Conservation (phyloP, 257 asterid species). For the Gentiana straminea region DNA sequence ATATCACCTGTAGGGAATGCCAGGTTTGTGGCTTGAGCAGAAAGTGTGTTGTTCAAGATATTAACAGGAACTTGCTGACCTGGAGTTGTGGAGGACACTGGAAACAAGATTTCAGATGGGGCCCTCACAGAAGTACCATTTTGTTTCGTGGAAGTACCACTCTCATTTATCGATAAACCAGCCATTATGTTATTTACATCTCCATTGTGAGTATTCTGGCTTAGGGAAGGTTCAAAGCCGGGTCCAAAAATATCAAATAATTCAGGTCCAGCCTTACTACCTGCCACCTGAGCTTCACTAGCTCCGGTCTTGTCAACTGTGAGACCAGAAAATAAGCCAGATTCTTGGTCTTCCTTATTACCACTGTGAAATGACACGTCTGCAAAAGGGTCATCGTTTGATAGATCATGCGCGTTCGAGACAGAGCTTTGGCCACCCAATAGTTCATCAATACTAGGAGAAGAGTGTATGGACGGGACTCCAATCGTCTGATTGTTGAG, state of each 20-base stretch:
- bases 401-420: constrained; percentile 28
- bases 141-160: constrained; percentile 30
- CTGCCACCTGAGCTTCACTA: constrained; percentile 22
- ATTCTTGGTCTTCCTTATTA: constrained; percentile 35
- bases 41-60: constrained; percentile 31
- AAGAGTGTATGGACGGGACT: constrained; percentile 27
- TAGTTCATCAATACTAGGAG: constrained; percentile 61
- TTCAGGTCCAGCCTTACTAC: constrained; percentile 36
- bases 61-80: constrained; percentile 28
- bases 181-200: constrained; percentile 50
- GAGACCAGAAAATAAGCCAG: constrained; percentile 61
- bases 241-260: constrained; percentile 53
- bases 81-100: constrained; percentile 23
- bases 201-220: constrained; percentile 22
- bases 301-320: constrained; percentile 33
- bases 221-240: constrained; percentile 33
- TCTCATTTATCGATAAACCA: constrained; percentile 40
- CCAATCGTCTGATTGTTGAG: constrained; percentile 28
- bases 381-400: constrained; percentile 78
- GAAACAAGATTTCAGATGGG: constrained; percentile 18
- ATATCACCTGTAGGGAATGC: constrained; percentile 52
- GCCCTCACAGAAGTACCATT: constrained; percentile 28
- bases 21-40: constrained; percentile 54
- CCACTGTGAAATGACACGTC: constrained; percentile 72
- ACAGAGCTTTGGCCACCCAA: constrained; percentile 34